Base-by-base conservation (phyloP, 352 stramenopile genomes). In the Phytopythium boreale region DNA sequence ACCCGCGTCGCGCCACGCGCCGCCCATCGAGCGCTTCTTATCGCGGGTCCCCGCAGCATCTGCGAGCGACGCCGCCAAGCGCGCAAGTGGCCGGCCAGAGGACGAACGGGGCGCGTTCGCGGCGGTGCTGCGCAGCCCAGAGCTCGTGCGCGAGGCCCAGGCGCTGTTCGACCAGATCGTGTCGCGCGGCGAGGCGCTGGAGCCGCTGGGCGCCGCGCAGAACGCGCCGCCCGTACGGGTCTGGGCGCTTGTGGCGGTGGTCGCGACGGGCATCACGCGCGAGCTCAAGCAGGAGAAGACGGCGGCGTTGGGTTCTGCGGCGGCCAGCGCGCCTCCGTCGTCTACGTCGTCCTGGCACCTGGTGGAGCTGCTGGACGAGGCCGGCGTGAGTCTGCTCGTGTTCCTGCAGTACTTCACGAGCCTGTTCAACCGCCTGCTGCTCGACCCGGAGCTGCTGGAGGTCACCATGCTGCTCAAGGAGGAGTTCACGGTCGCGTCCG, bases 391-490 rank as follows among this genome's bases (percentile, higher is more conserved):
- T 34, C 66, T 94, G 27, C 74, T 74, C 31, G 71, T 74, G 47
- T 93, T 96, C 57, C 59, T 96, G 46, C 71, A 84, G 29, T 79
- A 86, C 55, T 74, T 93, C 24, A 86, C 85, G 56, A 90, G 81
- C 65, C 78, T 94, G 34, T 94, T 94, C 58, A 87, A 94, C 59
- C 86, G 83, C 7, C 61, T 96, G 37, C 63, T 94, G 53, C 64
- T 96, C 55, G 72, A 89, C 20, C 85, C 87, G 0, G 80, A 92
- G 62, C 75, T 94, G 22, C 64, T 93, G 41, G 68, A 78, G 19
- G 77, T 88, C 57, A 87, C 81, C 17, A 93, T 81, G 52, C 62
- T 88, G 37, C 67, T 93, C 34, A 96, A 94, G 53, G 84, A 93
- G 63, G 77, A 93, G 52, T 92, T 94, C 51, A 92, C 83, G 7